Evolutionary conservation across 352 stramenopile genomes (phyloP).

Genomic region (Peronospora tabacina): DNA sequence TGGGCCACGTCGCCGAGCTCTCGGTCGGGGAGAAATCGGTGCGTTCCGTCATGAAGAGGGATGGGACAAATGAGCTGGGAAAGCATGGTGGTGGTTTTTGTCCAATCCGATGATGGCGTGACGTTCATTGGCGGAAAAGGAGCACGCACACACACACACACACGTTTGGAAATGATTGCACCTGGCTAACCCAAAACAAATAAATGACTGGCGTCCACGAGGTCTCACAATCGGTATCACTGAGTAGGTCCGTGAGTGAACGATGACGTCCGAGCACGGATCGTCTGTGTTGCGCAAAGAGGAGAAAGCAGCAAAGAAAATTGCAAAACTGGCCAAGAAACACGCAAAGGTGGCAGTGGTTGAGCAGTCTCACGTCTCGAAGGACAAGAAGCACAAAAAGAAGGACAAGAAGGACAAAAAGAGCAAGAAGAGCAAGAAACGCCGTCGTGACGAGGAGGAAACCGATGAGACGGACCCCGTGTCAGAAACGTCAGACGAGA

Average conservation of each 20-base stretch:
- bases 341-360: slow-evolving; percentile 21
- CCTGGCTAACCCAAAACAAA: too few species aligned
- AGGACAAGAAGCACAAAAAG: slow-evolving; percentile 30
- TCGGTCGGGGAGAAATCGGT: slow-evolving; percentile 15
- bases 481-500: slow-evolving; percentile 44
- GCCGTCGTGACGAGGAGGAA: slow-evolving; percentile 35
- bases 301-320: slow-evolving; percentile 55
- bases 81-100: not conserved
- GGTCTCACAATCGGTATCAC: not conserved
- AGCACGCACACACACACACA: too few species aligned
- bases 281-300: slow-evolving; percentile 45
- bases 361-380: slow-evolving; percentile 10
- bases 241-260: not conserved
- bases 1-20: slow-evolving; percentile 25
- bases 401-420: slow-evolving; percentile 59
- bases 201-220: not conserved
- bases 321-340: slow-evolving; percentile 50
- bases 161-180: not conserved
- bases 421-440: slow-evolving; percentile 74
- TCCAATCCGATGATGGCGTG: slow-evolving; percentile 6
- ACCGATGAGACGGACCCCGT: slow-evolving; percentile 30
- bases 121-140: not conserved
- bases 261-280: slow-evolving; percentile 20
- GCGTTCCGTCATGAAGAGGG: slow-evolving; percentile 21
- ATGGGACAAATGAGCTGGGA: not conserved